These are phyloP conservation scores for Trichoderma sp. DNA, from an alignment of 2,329 filamentous ascomycete genomes.

Conservation along the genomic window DNA sequence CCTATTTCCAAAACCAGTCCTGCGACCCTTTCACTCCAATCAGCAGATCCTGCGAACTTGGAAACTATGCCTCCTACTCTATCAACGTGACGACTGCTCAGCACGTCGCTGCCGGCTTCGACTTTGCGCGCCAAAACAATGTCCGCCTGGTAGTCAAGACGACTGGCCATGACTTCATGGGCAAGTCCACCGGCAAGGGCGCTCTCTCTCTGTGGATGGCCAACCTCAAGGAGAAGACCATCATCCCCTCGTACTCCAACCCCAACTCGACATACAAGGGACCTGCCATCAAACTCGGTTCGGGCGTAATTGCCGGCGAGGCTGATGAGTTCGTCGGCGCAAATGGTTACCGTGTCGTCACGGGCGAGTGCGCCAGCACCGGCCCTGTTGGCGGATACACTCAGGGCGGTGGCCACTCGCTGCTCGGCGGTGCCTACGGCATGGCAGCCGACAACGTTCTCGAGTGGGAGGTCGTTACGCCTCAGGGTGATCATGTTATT, in stretches of 20 bases:
- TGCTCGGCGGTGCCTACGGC: slow-evolving; percentile 45
- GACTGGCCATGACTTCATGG: slow-evolving; percentile 35
- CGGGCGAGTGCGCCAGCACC: slow-evolving; percentile 39
- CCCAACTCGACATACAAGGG: slow-evolving; percentile 36
- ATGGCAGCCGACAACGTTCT: slow-evolving; percentile 52
- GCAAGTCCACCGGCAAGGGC: slow-evolving; percentile 41
- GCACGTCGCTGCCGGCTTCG: slow-evolving; percentile 34
- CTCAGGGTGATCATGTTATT: slow-evolving; percentile 42
- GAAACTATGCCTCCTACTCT: slow-evolving; percentile 40
- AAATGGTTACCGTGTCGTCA: slow-evolving; percentile 48
- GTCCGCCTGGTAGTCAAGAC: slow-evolving; percentile 35
- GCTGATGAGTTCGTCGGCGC: too few species aligned
- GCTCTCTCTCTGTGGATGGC: slow-evolving; percentile 44
- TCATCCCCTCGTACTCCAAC: slow-evolving; percentile 23
- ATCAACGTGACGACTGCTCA: slow-evolving; percentile 34
- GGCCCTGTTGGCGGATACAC: too few species aligned
- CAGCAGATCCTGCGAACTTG: slow-evolving; percentile 41
- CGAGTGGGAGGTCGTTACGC: slow-evolving; percentile 48
- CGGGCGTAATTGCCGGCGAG: slow-evolving; percentile 45
- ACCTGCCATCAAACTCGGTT: slow-evolving; percentile 53
- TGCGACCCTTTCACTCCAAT: slow-evolving; percentile 39
- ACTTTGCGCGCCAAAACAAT: slow-evolving; percentile 39
- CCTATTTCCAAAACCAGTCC: slow-evolving; percentile 31
- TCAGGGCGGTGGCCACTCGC: slow-evolving; percentile 25
- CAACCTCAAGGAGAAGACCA: slow-evolving; percentile 37